A percentile compares a stretch with the other conserved stretches of the same genome.
Evolutionary conservation across 306 rosid genomes (phyloP).

Genomic region (Gastrolobium villosum): DNA sequence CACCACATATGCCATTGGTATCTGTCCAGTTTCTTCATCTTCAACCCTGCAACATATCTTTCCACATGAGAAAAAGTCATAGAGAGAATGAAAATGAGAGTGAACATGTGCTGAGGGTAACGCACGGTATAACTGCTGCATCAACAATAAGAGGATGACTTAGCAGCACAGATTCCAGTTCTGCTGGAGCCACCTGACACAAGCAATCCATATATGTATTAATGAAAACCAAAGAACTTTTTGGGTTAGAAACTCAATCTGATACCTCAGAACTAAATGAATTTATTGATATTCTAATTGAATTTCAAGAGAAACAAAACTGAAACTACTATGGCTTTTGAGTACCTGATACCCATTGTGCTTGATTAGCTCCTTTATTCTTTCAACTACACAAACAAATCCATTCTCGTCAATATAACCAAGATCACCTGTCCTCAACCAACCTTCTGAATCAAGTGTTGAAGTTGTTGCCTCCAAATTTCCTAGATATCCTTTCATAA

Average conservation of each 20-base stretch:
- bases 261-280: conserved; percentile 18
- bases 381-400: conserved; percentile 68
- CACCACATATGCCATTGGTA: conserved; percentile 93
- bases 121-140: conserved; percentile 92
- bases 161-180: conserved; percentile 82
- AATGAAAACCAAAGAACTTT: not conserved
- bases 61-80: conserved; percentile 22
- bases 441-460: conserved; percentile 70
- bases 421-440: conserved; percentile 94
- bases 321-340: conserved; percentile 32
- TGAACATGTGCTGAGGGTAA: conserved; percentile 15
- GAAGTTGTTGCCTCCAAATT: conserved; percentile 74
- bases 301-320: conserved; percentile 19
- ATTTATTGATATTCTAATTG: not conserved
- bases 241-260: conserved; percentile 8
- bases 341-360: conserved; percentile 90
- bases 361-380: conserved; percentile 92
- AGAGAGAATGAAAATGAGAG: conserved; percentile 34
- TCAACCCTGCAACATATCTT: conserved; percentile 62
- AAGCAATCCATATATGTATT: conserved; percentile 19
- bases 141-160: conserved; percentile 83
- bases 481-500: conserved; percentile 86
- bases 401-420: conserved; percentile 79
- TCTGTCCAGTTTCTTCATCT: conserved; percentile 88
- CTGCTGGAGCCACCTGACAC: conserved; percentile 94